Conservation (phyloP, 2,329 filamentous ascomycete genomes). For the Cryphonectria nitschkei region DNA sequence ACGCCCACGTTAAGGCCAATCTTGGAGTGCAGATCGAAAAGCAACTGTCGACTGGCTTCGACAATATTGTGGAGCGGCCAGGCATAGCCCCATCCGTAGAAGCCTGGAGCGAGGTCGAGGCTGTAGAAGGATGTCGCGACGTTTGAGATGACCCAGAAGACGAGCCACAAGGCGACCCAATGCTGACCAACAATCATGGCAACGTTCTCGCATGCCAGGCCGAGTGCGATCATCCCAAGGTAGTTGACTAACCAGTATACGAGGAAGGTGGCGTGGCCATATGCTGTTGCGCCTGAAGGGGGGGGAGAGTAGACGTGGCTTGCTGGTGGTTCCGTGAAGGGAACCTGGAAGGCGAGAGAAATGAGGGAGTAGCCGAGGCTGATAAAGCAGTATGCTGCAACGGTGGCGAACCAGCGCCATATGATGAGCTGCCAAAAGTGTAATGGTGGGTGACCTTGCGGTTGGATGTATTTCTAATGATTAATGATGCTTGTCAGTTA, state of each 20-base stretch:
- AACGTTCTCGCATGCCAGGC: constrained; percentile 67
- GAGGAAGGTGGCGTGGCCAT: constrained; percentile 60
- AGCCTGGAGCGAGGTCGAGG: constrained; percentile 59
- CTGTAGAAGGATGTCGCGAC: constrained; percentile 63
- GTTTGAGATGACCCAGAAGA: constrained; percentile 71
- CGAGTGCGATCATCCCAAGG: constrained; percentile 65
- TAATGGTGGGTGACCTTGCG: constrained; percentile 59
- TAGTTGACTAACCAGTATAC: constrained; percentile 69
- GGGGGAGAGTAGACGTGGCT: constrained; percentile 45
- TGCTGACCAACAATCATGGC: constrained; percentile 65
- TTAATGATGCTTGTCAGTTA: not conserved
- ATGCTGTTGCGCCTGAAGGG: constrained; percentile 54
- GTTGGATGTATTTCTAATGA: constrained; percentile 53
- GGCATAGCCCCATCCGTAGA: constrained; percentile 66
- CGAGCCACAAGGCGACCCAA: constrained; percentile 64
- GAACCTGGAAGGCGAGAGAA: constrained; percentile 64
- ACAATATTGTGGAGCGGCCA: constrained; percentile 68
- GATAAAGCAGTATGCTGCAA: constrained; percentile 62
- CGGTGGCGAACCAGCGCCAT: constrained; percentile 60
- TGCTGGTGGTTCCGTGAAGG: constrained; percentile 55
- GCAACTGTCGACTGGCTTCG: constrained; percentile 59
- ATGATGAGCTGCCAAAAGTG: constrained; percentile 61
- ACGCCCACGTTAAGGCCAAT: constrained; percentile 66
- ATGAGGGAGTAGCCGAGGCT: constrained; percentile 67
- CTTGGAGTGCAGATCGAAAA: constrained; percentile 62